Evolutionary conservation across 2,329 filamentous ascomycete genomes (phyloP).

Genomic region (Arthrobotrys megalospora): DNA sequence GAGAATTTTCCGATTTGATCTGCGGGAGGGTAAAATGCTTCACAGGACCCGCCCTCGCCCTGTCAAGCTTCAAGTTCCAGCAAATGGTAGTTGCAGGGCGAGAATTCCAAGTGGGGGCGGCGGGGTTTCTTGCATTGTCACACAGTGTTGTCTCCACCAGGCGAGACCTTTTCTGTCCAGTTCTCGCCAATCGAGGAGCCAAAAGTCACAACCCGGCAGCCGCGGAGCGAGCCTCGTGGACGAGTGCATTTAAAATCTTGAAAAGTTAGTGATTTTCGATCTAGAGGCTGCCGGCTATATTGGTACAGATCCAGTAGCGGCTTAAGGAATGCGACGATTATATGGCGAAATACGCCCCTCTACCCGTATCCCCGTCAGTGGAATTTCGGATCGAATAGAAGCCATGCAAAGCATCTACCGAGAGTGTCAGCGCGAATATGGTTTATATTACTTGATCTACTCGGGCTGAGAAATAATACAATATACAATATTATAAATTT

Average conservation of each 20-base stretch:
- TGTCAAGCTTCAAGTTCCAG: not conserved
- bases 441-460: too few species aligned
- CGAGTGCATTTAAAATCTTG: constrained; percentile 1
- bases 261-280: not conserved
- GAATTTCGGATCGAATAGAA: too few species aligned
- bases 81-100: constrained; percentile 8
- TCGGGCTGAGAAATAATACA: not conserved
- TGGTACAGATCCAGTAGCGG: not conserved
- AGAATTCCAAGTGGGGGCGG: constrained; percentile 10
- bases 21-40: constrained; percentile 3
- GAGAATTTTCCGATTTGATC: constrained; percentile 44
- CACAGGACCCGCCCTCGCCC: not conserved
- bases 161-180: constrained; percentile 5
- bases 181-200: constrained; percentile 20
- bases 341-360: too few species aligned
- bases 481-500: not conserved
- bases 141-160: constrained; percentile 26
- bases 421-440: too few species aligned
- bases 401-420: too few species aligned
- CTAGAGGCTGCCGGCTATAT: not conserved
- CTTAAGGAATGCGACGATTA: not conserved
- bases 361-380: too few species aligned
- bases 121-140: constrained; percentile 16
- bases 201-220: constrained; percentile 3
- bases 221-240: constrained; percentile 12